phyloP scores from a whole-genome alignment of 2,329 filamentous ascomycete genomes.

The Fusarium nurragi region DNA sequence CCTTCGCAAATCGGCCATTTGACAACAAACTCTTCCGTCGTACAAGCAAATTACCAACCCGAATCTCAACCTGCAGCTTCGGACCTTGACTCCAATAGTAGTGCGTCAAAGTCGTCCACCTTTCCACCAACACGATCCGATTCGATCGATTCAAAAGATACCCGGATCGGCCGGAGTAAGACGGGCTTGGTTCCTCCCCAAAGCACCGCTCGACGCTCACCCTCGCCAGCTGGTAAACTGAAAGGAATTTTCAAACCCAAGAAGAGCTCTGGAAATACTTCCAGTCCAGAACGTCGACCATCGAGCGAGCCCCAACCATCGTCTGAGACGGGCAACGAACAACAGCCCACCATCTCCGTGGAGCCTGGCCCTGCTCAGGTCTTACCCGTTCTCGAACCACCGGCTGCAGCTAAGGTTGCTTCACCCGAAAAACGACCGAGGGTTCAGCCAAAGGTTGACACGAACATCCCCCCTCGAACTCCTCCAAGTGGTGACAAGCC shows the following conservation, averaged over 20 bases:
- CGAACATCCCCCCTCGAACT: slow-evolving; percentile 54
- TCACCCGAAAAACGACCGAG: slow-evolving; percentile 44
- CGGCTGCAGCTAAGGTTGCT: slow-evolving; percentile 45
- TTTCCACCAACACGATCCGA: slow-evolving; percentile 41
- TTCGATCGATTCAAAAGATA: slow-evolving; percentile 40
- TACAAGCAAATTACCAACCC: slow-evolving; percentile 64
- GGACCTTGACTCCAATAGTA: slow-evolving; percentile 41
- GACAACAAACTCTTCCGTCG: slow-evolving; percentile 73
- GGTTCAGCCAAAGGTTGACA: slow-evolving; percentile 46
- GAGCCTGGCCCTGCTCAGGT: slow-evolving; percentile 33
- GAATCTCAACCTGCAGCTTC: slow-evolving; percentile 35
- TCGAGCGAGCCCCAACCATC: slow-evolving; percentile 33
- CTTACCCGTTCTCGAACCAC: slow-evolving; percentile 44
- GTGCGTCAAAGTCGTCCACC: slow-evolving; percentile 39
- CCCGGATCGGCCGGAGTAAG: slow-evolving; percentile 43
- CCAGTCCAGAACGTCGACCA: slow-evolving; percentile 37
- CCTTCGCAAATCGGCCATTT: slow-evolving; percentile 74
- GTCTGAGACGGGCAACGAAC: slow-evolving; percentile 30
- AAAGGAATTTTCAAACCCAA: slow-evolving; percentile 68
- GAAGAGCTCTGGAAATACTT: slow-evolving; percentile 35
- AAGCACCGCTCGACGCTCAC: slow-evolving; percentile 64
- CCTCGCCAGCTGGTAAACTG: slow-evolving; percentile 76
- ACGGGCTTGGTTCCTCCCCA: slow-evolving; percentile 42
- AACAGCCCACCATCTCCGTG: slow-evolving; percentile 36
- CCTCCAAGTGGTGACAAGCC: slow-evolving; percentile 57